Conservation (phyloP, 1,139 yeast species). For the Diutina sp. region DNA sequence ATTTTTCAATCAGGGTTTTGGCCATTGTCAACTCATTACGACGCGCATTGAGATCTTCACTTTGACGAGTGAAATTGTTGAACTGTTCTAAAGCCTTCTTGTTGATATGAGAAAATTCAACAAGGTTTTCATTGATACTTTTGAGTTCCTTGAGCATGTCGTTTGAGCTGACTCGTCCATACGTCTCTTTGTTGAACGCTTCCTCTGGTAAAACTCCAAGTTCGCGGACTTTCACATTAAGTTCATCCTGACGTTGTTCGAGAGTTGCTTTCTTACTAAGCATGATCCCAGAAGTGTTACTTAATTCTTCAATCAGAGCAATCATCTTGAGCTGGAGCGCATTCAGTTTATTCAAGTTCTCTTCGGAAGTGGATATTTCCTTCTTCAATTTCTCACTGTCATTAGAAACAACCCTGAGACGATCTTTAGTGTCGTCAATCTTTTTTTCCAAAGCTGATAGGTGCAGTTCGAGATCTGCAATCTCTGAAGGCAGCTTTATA, state of each 20-base stretch:
- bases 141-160: slow-evolving; percentile 45
- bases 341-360: background rate
- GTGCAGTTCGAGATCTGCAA: background rate
- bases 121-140: slow-evolving; percentile 42
- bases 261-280: slow-evolving; percentile 55
- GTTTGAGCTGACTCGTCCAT: slow-evolving; percentile 35
- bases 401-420: background rate
- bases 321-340: background rate
- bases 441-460: background rate
- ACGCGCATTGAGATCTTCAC: slow-evolving; percentile 52
- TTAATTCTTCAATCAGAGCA: background rate
- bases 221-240: slow-evolving; percentile 64
- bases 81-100: slow-evolving; percentile 86
- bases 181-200: slow-evolving; percentile 37
- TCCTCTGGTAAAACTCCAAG: slow-evolving; percentile 84
- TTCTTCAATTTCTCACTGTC: background rate
- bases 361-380: background rate
- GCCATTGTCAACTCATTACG: slow-evolving; percentile 61
- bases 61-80: slow-evolving; percentile 58
- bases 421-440: background rate
- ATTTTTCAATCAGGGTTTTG: slow-evolving; percentile 55
- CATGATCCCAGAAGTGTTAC: slow-evolving; percentile 11
- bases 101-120: slow-evolving; percentile 66
- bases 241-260: slow-evolving; percentile 52
- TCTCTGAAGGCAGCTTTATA: background rate